These are phyloP conservation scores for Sarcomyxa edulis DNA, from an alignment of 768 basidiomycete genomes.

Conservation along the genomic window DNA sequence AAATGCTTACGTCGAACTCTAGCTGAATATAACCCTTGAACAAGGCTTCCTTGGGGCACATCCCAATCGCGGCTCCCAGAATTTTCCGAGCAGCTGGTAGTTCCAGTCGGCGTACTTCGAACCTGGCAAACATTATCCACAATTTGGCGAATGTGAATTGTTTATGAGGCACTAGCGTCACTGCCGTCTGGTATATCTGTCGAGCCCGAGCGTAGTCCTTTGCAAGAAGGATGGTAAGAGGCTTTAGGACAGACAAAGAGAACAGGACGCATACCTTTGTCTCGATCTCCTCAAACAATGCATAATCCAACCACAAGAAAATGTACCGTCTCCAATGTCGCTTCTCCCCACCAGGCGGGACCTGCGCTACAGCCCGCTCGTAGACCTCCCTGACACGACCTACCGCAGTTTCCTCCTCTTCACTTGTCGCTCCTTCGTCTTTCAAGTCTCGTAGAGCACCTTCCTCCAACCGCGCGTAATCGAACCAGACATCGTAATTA, in stretches of 20 bases:
- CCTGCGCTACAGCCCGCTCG: constrained; percentile 91
- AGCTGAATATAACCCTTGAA: constrained; percentile 97
- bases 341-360: constrained; percentile 93
- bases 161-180: constrained; percentile 90
- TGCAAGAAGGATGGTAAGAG: constrained; percentile 4
- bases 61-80: constrained; percentile 85
- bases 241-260: not conserved
- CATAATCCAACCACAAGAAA: constrained; percentile 93
- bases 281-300: constrained; percentile 94
- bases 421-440: constrained; percentile 68
- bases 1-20: constrained; percentile 70
- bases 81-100: constrained; percentile 83
- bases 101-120: constrained; percentile 83
- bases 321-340: constrained; percentile 88
- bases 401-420: constrained; percentile 59
- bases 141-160: constrained; percentile 97
- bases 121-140: constrained; percentile 90
- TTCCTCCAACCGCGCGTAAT: constrained; percentile 91
- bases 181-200: constrained; percentile 88
- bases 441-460: constrained; percentile 71
- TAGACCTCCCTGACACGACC: constrained; percentile 87
- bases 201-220: constrained; percentile 85
- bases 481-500: constrained; percentile 99
- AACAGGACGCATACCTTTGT: constrained; percentile 56
- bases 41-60: constrained; percentile 92